Evolutionary conservation across 1,139 yeast genomes (phyloP), one percentile per base, ranked within the genome.

Genomic region (Kurtzmaniella quercitrusa): DNA sequence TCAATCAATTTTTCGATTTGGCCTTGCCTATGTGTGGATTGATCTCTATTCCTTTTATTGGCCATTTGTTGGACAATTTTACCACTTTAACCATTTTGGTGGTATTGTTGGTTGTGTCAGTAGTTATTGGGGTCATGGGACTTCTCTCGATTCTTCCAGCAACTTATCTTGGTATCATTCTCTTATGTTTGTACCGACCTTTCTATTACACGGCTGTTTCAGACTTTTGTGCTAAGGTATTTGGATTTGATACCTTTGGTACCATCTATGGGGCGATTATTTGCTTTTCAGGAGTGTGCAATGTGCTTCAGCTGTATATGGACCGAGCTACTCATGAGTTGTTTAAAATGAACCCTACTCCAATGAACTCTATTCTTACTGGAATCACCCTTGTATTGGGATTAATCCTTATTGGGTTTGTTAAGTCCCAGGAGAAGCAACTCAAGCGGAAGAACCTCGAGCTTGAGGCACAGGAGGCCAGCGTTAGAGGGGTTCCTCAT

Each of bases 21-120:
- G 93, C 94, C 0, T 71, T 91, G 49, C 97, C 98, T 1, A 59
- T 88, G 10, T 97, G 97, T 25, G 97, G 97, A 15, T 65, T 90
- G 14, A 51, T 83, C 38, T 83, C 96, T 0, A 87, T 90, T 46
- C 97, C 97, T 2, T 79, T 90, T 51, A 85, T 89, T 50, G 97
- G 97, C 0, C 50, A 83, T n/a, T 65, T 90, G 17, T 69, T 91
- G 44, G 97, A 91, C 60, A 82, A 84, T 58, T 63, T 84, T 48
- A 75, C 84, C 37, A 85, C 94, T 0, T 59, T 85, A 34, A 66
- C 75, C 0, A 80, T 81, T 0, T 66, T 90, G 45, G 56, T 63
- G 8, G 67, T 83, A 16, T 68, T 91, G 43, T 63, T 81, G 2
- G 53, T 51, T 0, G 67, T 78, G 11, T 85, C 95, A 0, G 56